Base-by-base conservation (phyloP, 2,329 filamentous ascomycete genomes). In the Madurella fahalii region DNA sequence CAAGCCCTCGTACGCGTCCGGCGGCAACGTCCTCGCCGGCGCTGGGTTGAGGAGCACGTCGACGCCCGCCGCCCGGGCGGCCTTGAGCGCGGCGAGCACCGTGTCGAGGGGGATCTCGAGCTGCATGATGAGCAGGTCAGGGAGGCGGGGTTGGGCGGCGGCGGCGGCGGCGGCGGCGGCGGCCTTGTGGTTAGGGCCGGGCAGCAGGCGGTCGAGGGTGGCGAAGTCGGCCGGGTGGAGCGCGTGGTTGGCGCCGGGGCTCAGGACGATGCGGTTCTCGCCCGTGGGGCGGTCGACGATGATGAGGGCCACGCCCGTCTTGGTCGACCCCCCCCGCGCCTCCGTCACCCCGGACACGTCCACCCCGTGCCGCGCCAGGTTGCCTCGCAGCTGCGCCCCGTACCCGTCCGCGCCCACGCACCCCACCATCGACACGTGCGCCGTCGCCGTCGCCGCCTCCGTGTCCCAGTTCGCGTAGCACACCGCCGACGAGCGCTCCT, bases 21-120 rank as follows among this genome's bases (percentile, higher is more conserved):
- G 75, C 1, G 89, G 90, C 3, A 96, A 72, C 9, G 74, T 70
- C 43, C 85, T 79, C 3, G 91, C 90, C 4, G 88, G 87, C 2
- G 92, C 92, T 15, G 92, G 91, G 69, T 96, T 97, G 60, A 96
- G 79, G 47, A 96, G 79, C 2, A 93, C 86, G 37, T 80, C 76
- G 1, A 88, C 75, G 1, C 70, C 68, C 30, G 71, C 70, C 31
- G 64, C 63, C 25, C 77, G 72, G 9, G 80, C 80, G 12, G 77
- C 73, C 46, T 65, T 65, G 31, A 91, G 69, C 47, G 85, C 82
- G 37, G 79, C 77, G 47, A 90, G 69, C 13, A 89, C 82, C 0
- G 85, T 87, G 1, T 77, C 71, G 15, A 86, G 69, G 1, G 87
- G 87, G 32, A 90, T 87, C 71, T 92, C 88, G n/a, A 89, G 81